Base-by-base conservation (phyloP, 2,329 filamentous ascomycete species). In the Hypoxylon sp. region DNA sequence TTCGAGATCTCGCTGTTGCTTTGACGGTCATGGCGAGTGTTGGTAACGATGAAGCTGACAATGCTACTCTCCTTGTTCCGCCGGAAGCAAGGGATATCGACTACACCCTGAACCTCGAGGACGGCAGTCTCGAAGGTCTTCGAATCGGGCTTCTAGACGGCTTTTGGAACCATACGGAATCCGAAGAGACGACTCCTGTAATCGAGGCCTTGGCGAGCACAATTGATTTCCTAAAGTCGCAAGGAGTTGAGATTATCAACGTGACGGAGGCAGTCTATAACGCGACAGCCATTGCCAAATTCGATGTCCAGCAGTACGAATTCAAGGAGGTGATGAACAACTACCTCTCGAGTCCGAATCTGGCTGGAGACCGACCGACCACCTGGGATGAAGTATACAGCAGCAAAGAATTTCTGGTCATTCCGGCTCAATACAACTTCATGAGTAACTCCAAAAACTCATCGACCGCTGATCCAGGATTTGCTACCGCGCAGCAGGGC, bases 271-370 rank as follows among this genome's bases (percentile, higher is more conserved):
- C 78, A 1, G 64, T 81, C 15, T 88, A 87, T 71, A 84, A 89
- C 67, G 78, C 84, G 0, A 80, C 81, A 1, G 73, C 77, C 4
- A 81, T 90, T 44, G 71, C 77, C 2, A 74, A 74, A 0, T 78
- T 85, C 15, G 88, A 90, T 68, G 85, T 87, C 0, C 88, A 91
- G 68, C 80, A 79, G 8, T 87, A 80, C 70, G 88, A 91, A 69
- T 88, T 85, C 71, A 81, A 83, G 15, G 79, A 88, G 69, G 71
- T 76, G 20, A 79, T 90, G 67, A 79, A 88, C 60, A 62, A 72
- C 0, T 90, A 91, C 70, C 80, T 91, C 0, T 76, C 80, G 26
- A 77, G 78, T 1, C 68, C 79, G 1, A 75, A 74, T 20, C 76
- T 84, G 0, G 67, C 62, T 2, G 82, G 84, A 3, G 50, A 71